Percentiles rank a stretch among this genome's conserved stretches.
Conservation (phyloP, 495 filamentous ascomycete species). For the Aspergillus ostianus region DNA sequence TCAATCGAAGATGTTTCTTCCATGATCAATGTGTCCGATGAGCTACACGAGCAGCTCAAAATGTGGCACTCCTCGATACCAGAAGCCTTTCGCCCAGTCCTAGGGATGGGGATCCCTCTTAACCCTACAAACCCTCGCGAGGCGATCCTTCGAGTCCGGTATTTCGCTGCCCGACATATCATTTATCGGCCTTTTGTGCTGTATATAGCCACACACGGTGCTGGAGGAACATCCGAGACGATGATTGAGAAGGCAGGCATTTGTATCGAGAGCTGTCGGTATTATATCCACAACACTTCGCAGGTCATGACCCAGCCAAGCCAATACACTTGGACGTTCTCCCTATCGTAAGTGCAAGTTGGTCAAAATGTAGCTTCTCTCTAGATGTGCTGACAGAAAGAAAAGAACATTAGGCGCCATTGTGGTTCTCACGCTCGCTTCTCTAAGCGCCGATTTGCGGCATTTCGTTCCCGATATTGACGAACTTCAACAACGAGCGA, state of each 20-base stretch:
- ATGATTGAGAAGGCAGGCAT: background rate
- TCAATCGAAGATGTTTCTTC: background rate
- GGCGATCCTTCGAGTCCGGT: background rate
- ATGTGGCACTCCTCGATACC: background rate
- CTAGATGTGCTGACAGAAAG: background rate
- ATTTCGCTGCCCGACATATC: background rate
- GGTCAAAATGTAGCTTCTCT: background rate
- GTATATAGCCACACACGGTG: background rate
- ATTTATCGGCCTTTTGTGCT: background rate
- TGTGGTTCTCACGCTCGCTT: background rate
- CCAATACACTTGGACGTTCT: background rate
- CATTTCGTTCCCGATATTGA: background rate
- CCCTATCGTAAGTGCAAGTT: background rate
- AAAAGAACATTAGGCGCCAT: background rate
- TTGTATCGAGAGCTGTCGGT: background rate
- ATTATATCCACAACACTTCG: background rate
- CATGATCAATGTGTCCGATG: background rate
- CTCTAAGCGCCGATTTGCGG: background rate
- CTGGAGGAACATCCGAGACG: background rate
- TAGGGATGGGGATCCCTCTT: background rate
- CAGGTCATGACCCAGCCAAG: background rate
- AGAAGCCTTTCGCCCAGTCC: background rate
- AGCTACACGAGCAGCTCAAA: background rate
- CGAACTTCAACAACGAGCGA: background rate
- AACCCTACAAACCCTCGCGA: background rate